Base-by-base conservation (phyloP, 805 yeast genomes). In the Geotrichum ghanense region DNA sequence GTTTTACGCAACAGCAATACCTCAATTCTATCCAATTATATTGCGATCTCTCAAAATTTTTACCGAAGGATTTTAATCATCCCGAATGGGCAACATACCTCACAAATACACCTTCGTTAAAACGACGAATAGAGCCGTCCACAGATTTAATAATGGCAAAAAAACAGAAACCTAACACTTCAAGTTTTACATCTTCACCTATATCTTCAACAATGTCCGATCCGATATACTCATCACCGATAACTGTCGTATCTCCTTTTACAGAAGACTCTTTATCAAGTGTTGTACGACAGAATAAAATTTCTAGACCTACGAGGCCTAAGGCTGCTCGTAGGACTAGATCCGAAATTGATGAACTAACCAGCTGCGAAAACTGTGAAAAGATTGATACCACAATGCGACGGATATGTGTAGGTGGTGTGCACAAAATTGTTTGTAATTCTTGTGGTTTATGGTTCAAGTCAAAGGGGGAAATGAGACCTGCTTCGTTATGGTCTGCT, bases 391-490 rank as follows among this genome's bases (percentile, higher is more conserved):
- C 12, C 12, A 31, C 37, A 31, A n/a, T 16, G 37, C 37, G 37
- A 31, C 37, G 37, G 5, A 19, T 31, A 7, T 19, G 37, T 31
- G 16, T 31, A n/a, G 37, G 16, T 10, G 16, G 16, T 31, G 16
- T 12, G 5, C 19, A 31, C 16, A 31, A 31, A 31, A 19, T 50
- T 4, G 45, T 56, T 20, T 58, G 62, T 44, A 58, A 58, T 45
- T 56, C 62, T 1, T 58, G 62, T 45, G 62, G 62, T 9, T 51
- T 58, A 4, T 58, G 53, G 49, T 51, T 43, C 34, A 34, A 19
- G 10, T 39, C 48, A 41, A 53, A 57, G 43, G 51, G 51, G 44
- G 42, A 37, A 9, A 53, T 56, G 54, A 42, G 61, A 22, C 61
- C 61, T 4, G 20, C 44, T 27, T 43, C 46, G 19, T 41, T 50